These are phyloP conservation scores for Larix sibirica DNA, from an alignment of 83 land plant genomes.

Conservation along the genomic window DNA sequence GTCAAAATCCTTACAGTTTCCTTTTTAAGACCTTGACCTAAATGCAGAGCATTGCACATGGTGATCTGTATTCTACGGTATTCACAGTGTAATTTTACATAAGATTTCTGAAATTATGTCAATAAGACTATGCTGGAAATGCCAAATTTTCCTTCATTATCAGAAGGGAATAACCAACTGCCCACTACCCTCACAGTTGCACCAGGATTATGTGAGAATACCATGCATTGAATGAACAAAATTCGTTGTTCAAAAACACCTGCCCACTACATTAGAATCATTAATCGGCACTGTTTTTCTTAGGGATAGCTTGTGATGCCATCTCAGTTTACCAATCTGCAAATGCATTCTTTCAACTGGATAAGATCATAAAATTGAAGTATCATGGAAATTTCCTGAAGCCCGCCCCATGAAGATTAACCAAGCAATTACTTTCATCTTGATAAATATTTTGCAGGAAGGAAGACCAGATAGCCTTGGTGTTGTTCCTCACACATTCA, in stretches of 20 bases:
- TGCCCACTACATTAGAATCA: background rate
- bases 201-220: background rate
- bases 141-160: too few species aligned
- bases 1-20: background rate
- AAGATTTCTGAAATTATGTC: background rate
- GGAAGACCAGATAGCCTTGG: conserved; percentile 66
- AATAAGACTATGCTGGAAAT: background rate
- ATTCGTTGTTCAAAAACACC: background rate
- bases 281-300: background rate
- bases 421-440: background rate
- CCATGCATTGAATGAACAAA: background rate
- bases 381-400: background rate
- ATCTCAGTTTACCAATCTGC: background rate
- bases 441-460: conserved; percentile 47
- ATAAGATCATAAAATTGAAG: background rate
- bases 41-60: background rate
- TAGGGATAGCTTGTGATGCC: background rate
- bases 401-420: background rate
- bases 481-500: conserved; percentile 73
- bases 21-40: background rate
- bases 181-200: background rate
- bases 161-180: too few species aligned
- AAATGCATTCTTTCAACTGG: background rate
- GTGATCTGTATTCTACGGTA: too few species aligned
- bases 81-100: background rate